These are phyloP conservation scores for Chrysoporthe deuterocubensis DNA, from an alignment of 2,329 filamentous ascomycete genomes.

Conservation along the genomic window DNA sequence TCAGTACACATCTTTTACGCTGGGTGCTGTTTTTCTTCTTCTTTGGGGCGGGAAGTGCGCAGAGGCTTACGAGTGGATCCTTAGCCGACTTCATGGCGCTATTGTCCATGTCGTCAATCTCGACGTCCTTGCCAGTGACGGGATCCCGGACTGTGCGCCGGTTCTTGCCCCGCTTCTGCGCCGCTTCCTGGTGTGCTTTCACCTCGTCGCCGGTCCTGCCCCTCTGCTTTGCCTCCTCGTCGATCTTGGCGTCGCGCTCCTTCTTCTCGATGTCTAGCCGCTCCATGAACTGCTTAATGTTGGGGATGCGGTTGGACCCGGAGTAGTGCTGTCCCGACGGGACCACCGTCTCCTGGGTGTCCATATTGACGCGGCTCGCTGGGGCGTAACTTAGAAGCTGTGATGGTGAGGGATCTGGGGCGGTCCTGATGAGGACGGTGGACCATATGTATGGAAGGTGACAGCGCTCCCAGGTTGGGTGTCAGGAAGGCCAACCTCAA, in stretches of 20 bases:
- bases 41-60: not conserved
- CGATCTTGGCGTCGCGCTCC: conserved; percentile 72
- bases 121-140: conserved; percentile 81
- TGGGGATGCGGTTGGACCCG: conserved; percentile 81
- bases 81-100: conserved; percentile 69
- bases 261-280: conserved; percentile 80
- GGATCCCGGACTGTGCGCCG: conserved; percentile 84
- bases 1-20: conserved; percentile 18
- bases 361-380: conserved; percentile 38
- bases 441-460: too few species aligned
- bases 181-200: conserved; percentile 33
- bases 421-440: too few species aligned
- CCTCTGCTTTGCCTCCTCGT: conserved; percentile 54
- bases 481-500: not conserved
- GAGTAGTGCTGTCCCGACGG: conserved; percentile 74
- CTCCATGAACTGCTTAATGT: conserved; percentile 81
- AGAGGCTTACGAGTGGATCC: conserved; percentile 64
- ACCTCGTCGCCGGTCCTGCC: conserved; percentile 32
- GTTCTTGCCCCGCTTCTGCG: conserved; percentile 46
- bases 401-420: not conserved
- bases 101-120: conserved; percentile 74
- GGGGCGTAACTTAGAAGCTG: not conserved
- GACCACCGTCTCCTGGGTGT: conserved; percentile 44
- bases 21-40: not conserved
- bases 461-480: too few species aligned